Evolutionary conservation across 1,284 basidiomycete genomes (phyloP), one percentile per base, ranked within the genome.

Genomic region (Leccinum fallax): DNA sequence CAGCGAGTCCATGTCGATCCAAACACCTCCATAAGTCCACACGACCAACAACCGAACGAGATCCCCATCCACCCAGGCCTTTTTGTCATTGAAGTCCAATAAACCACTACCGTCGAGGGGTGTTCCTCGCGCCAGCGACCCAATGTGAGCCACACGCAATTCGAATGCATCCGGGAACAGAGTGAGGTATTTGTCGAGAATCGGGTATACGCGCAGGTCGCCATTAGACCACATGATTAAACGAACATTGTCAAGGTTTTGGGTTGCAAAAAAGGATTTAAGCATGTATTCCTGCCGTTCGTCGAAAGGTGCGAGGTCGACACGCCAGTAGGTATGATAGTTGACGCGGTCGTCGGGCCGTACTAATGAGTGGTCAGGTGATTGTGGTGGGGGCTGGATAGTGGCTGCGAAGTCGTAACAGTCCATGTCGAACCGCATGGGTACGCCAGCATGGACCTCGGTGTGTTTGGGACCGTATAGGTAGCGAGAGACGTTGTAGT

Each of bases 1-100:
- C 61, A 98, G 81, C 62, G 92, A 91, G 76, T 98, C 95, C 93
- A 97, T 97, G 72, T 98, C 95, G 56, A 97, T 82, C 95, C 95
- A 98, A 21, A 96, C 85, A 1, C 95, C 95, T 1, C 95, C 95
- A 71, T 86, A 88, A 63, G 86, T 87, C 92, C 94, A 97, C 24
- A 96, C 77, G 32, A 94, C 85, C 59, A 97, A 79, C 63, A 98
- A 73, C 57, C 95, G 80, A 34, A 97, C 82, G 56, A 96, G 81
- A 74, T 97, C 95, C 0, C 95, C 95, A 69, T 97, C 95, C 30
- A 96, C 79, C 95, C 95, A 97, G 8, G 92, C 95, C 72, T 88
- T 88, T 66, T 80, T 76, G 73, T 97, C 95, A 61, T 84, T 86
- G 62, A 81, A 72, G 26, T 78, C 75, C 65, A 93, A 73, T 61